Evolutionary conservation across 2,329 filamentous ascomycete genomes (phyloP), one percentile per base, ranked within the genome.

Genomic region (Arthrinium puccinioides): DNA sequence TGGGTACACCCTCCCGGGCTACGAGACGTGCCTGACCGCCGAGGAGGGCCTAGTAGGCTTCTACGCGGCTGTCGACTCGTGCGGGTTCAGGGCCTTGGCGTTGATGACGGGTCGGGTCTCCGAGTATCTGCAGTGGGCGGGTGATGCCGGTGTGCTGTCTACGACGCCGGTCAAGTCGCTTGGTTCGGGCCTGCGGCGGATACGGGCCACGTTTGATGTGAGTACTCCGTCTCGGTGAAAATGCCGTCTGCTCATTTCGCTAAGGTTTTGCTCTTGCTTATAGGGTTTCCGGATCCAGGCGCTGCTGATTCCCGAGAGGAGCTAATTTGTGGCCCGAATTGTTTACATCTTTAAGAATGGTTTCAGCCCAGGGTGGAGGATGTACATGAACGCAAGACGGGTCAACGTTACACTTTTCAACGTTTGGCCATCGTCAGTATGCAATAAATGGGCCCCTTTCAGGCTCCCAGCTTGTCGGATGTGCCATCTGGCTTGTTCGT

Each of bases 171-270:
- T 50, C 13, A 49, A 32, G 25, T 36, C 30, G 4, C 29, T 21
- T 9, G 26, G 32, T 9, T 32, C 25, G 13, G 25, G 26, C 5
- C 11, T 50, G n/a, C 32, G 36, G 24, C 44, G 27, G 24, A 32
- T 53, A 4, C 41, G 43, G 21, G 49, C 49, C 21, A 37, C 38
- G 19, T 51, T 53, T 38, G 50, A 53, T 23, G 50, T 52, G 40
- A 50, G 49, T 38, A 14, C 10, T 7, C 14, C 2, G 5, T 8
- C 18, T 16, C 5, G 11, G 6, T 3, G 23, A 15, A 10, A 9
- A 15, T 32, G 2, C 9, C 9, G 14, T 6, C 14, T 13, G 7
- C 9, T 6, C n/a, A n/a, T n/a, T n/a, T n/a, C n/a, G n/a, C n/a
- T n/a, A n/a, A n/a, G n/a, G n/a, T n/a, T n/a, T n/a, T n/a, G n/a